Conservation (phyloP, 768 basidiomycete genomes). For the Tulasnella sp. region DNA sequence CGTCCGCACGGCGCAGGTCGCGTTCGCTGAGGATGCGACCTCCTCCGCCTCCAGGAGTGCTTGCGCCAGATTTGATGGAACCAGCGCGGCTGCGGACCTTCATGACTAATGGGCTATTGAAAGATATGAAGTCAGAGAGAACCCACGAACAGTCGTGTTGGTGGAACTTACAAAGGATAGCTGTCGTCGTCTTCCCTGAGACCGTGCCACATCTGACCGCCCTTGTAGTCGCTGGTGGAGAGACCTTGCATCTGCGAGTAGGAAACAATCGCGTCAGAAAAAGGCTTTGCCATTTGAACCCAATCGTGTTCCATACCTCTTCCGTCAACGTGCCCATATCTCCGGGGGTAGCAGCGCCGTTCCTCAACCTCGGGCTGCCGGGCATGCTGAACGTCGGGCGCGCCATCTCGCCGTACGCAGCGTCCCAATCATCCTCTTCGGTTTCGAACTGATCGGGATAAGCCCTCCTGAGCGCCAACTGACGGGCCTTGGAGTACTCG, state of each 20-base stretch:
- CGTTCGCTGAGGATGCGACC: conserved; percentile 80
- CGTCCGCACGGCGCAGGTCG: conserved; percentile 83
- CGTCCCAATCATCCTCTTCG: conserved; percentile 50
- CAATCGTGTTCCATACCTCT: conserved; percentile 49
- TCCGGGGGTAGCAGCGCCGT: conserved; percentile 84
- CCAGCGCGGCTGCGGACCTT: conserved; percentile 80
- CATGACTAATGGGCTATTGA: conserved; percentile 74
- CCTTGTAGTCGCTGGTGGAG: conserved; percentile 80
- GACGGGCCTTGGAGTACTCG: conserved; percentile 94
- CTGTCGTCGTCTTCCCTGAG: conserved; percentile 74
- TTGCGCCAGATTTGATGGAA: conserved; percentile 68
- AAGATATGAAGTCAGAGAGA: background rate
- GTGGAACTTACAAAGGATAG: conserved; percentile 71
- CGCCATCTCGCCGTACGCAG: conserved; percentile 36
- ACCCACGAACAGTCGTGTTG: background rate
- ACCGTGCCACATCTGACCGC: conserved; percentile 55
- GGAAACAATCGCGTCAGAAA: conserved; percentile 23
- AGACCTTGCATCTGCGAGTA: conserved; percentile 72
- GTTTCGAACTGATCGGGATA: conserved; percentile 92
- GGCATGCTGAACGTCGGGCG: conserved; percentile 69
- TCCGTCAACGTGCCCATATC: conserved; percentile 88
- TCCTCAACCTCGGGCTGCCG: conserved; percentile 76
- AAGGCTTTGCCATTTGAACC: background rate
- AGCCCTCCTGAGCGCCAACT: conserved; percentile 84
- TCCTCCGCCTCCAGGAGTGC: conserved; percentile 82